Evolutionary conservation across 495 filamentous ascomycete genomes (phyloP).

Genomic region (Podospora appendiculata): DNA sequence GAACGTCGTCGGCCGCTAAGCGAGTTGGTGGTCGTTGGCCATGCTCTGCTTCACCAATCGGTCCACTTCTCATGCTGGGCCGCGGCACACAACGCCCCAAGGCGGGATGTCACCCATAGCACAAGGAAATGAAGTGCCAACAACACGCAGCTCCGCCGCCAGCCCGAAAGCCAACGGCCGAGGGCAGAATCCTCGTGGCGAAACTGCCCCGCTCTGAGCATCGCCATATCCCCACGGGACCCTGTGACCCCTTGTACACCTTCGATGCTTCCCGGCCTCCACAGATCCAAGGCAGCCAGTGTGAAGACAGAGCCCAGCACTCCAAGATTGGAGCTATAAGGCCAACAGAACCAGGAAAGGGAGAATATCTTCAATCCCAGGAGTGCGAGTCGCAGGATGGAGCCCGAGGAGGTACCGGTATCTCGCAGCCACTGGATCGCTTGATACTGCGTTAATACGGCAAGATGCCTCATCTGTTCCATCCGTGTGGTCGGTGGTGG

Average conservation of each 20-base stretch:
- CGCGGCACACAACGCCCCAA: conserved; percentile 30
- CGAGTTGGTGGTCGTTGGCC: background rate
- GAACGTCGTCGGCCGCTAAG: too few species aligned
- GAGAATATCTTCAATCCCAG: conserved; percentile 33
- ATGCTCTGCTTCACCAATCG: conserved; percentile 17
- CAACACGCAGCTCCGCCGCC: conserved; percentile 28
- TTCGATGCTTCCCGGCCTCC: conserved; percentile 7
- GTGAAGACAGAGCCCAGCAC: conserved; percentile 26
- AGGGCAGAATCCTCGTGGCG: background rate
- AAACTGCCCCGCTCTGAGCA: conserved; percentile 2
- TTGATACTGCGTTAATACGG: conserved; percentile 22
- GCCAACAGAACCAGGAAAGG: conserved; percentile 36
- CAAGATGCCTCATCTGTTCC: conserved; percentile 27
- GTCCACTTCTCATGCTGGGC: conserved; percentile 23
- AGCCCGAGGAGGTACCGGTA: conserved; percentile 15
- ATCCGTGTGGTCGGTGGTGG: conserved; percentile 44
- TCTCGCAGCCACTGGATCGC: conserved; percentile 11
- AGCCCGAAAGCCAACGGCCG: conserved; percentile 21
- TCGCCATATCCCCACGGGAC: conserved; percentile 1
- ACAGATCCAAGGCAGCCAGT: conserved; percentile 33
- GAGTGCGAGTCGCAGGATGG: conserved; percentile 22
- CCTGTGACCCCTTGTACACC: conserved; percentile 1
- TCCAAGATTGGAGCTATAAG: conserved; percentile 29
- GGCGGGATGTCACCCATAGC: conserved; percentile 27
- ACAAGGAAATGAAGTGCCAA: conserved; percentile 30